Percentiles rank a stretch among this genome's conserved stretches.
These are phyloP conservation scores for Plantago major DNA, from an alignment of 257 asterid species.

Conservation along the genomic window DNA sequence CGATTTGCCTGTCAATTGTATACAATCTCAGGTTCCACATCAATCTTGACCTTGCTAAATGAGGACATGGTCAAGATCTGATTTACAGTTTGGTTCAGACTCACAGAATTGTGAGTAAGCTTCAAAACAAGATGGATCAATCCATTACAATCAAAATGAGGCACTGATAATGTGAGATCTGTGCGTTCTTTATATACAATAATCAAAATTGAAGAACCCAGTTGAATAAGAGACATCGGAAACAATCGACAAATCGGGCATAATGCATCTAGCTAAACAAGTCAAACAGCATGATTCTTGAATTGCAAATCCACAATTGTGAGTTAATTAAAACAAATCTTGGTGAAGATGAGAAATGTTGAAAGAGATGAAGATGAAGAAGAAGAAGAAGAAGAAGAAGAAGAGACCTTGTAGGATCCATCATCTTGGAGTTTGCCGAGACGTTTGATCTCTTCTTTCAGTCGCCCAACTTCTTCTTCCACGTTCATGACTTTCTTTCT, in stretches of 20 bases:
- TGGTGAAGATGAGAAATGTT: neutral
- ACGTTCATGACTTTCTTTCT: conserved; percentile 55
- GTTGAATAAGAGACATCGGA: neutral
- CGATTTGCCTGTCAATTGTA: too few species aligned
- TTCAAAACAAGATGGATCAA: neutral
- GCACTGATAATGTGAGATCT: neutral
- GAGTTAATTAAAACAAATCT: neutral
- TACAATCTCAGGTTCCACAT: too few species aligned
- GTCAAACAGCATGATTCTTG: conserved; percentile 4
- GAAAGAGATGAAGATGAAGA: conserved; percentile 8
- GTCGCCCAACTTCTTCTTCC: conserved; percentile 84
- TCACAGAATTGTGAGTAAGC: neutral
- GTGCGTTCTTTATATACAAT: neutral
- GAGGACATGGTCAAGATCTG: neutral
- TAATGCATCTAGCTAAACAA: neutral
- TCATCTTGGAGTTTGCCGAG: conserved; percentile 71
- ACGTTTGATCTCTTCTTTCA: conserved; percentile 79
- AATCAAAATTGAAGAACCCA: neutral
- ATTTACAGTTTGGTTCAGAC: neutral
- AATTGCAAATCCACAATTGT: neutral
- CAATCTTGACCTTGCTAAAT: too few species aligned
- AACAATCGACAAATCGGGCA: neutral
- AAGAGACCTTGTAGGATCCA: conserved; percentile 81
- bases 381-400: conserved; percentile 2
- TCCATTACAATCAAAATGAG: neutral